phyloP scores from a whole-genome alignment of 2,329 filamentous ascomycete genomes.

The Byssothecium circinans region DNA sequence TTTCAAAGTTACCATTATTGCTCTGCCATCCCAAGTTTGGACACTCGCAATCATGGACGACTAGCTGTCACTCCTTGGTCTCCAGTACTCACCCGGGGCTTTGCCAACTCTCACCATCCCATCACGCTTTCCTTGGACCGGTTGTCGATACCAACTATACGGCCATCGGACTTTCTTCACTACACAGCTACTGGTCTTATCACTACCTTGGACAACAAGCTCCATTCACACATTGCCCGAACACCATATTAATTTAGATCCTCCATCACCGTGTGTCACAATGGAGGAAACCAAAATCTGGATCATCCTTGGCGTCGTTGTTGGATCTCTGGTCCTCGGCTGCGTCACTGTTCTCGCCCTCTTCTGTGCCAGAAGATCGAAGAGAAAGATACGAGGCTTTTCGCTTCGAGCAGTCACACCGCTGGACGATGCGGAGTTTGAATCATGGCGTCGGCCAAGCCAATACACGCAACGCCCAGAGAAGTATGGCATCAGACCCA shows the following conservation, averaged over 20 bases:
- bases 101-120: slow-evolving; percentile 19
- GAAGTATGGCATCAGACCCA: slow-evolving; percentile 38
- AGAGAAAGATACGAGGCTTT: slow-evolving; percentile 39
- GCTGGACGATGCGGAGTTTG: slow-evolving; percentile 45
- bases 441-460: slow-evolving; percentile 45
- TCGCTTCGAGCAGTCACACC: slow-evolving; percentile 43
- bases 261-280: slow-evolving; percentile 2
- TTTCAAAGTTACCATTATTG: slow-evolving; percentile 17
- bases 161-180: slow-evolving; percentile 2
- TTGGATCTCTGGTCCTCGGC: slow-evolving; percentile 37
- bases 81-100: slow-evolving; percentile 7
- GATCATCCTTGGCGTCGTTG: slow-evolving; percentile 40
- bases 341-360: slow-evolving; percentile 31
- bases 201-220: neutral
- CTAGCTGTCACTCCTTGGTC: slow-evolving; percentile 26
- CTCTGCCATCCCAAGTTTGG: slow-evolving; percentile 20
- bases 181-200: slow-evolving; percentile 3
- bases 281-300: slow-evolving; percentile 40
- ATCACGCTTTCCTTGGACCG: slow-evolving; percentile 4
- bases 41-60: slow-evolving; percentile 27
- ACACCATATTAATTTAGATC: too few species aligned
- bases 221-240: neutral
- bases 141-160: too few species aligned
- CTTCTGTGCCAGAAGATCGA: slow-evolving; percentile 38
- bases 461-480: slow-evolving; percentile 40